phyloP scores from a whole-genome alignment of 495 filamentous ascomycete species.

The Penicillium riverlandense region DNA sequence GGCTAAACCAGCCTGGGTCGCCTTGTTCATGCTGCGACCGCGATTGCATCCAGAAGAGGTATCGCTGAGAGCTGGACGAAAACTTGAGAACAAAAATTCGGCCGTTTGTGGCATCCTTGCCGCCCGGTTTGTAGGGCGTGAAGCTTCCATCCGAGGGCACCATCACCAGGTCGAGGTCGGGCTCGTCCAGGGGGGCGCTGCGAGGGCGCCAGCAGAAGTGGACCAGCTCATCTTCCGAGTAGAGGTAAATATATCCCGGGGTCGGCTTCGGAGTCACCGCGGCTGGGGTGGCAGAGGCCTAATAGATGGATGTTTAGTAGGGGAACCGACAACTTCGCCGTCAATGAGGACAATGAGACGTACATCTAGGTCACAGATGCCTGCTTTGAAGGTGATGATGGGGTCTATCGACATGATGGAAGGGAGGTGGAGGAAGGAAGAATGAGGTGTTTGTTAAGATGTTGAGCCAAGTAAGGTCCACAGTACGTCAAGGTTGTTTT shows the following conservation, averaged over 20 bases:
- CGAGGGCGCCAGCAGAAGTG: constrained; percentile 94
- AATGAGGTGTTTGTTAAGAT: not conserved
- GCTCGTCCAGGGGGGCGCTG: constrained; percentile 52
- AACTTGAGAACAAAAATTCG: constrained; percentile 94
- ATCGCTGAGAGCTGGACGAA: constrained; percentile 78
- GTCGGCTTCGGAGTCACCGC: constrained; percentile 61
- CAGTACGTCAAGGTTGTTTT: constrained; percentile 34
- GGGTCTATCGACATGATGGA: constrained; percentile 68
- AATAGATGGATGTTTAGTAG: not conserved
- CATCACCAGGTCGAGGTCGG: constrained; percentile 81
- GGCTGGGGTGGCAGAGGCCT: constrained; percentile 54
- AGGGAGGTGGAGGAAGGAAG: constrained; percentile 1
- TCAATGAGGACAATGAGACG: constrained; percentile 16
- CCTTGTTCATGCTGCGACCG: constrained; percentile 69
- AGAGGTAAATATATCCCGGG: constrained; percentile 89
- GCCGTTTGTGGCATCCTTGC: constrained; percentile 67
- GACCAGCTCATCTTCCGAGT: constrained; percentile 85
- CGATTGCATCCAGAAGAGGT: constrained; percentile 95
- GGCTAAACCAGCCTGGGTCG: constrained; percentile 71
- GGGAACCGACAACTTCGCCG: too few species aligned
- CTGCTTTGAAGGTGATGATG: constrained; percentile 95
- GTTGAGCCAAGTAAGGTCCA: constrained; percentile 23
- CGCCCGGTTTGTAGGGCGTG: constrained; percentile 60
- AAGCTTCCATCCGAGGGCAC: constrained; percentile 85
- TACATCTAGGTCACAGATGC: constrained; percentile 82